Percentiles rank a stretch among this genome's conserved stretches.
Conservation (phyloP, 306 rosid genomes). For the Cucurbita ficifolia region DNA sequence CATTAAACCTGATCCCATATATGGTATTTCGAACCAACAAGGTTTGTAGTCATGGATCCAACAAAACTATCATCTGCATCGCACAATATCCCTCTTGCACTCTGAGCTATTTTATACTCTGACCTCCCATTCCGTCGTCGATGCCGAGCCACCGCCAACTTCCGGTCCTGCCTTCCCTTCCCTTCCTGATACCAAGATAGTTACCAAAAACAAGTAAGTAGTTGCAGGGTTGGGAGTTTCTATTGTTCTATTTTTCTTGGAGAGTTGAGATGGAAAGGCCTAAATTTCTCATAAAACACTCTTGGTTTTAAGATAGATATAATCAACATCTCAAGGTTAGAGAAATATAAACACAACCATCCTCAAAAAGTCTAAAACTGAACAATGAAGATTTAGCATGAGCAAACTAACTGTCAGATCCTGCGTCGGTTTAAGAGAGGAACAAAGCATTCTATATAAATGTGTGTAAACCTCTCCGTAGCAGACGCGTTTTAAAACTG, state of each 20-base stretch:
- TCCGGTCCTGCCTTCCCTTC: slow-evolving; percentile 71
- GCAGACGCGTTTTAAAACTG: too few relatives aligned
- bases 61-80: slow-evolving; percentile 47
- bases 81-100: slow-evolving; percentile 39
- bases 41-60: slow-evolving; percentile 62
- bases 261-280: not conserved
- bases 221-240: not conserved
- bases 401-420: not conserved
- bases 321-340: not conserved
- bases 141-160: slow-evolving; percentile 65
- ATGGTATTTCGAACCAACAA: slow-evolving; percentile 67
- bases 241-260: not conserved
- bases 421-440: too few relatives aligned
- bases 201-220: not conserved
- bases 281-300: not conserved
- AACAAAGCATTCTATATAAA: too few relatives aligned
- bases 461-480: too few relatives aligned
- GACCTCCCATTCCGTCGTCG: slow-evolving; percentile 52
- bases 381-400: not conserved
- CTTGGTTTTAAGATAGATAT: not conserved
- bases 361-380: not conserved
- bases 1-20: slow-evolving; percentile 67
- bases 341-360: not conserved
- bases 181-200: slow-evolving; percentile 48
- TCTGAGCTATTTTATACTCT: slow-evolving; percentile 49